Evolutionary conservation across 2,329 filamentous ascomycete species (phyloP).

Genomic region (Trichoderma sp.): DNA sequence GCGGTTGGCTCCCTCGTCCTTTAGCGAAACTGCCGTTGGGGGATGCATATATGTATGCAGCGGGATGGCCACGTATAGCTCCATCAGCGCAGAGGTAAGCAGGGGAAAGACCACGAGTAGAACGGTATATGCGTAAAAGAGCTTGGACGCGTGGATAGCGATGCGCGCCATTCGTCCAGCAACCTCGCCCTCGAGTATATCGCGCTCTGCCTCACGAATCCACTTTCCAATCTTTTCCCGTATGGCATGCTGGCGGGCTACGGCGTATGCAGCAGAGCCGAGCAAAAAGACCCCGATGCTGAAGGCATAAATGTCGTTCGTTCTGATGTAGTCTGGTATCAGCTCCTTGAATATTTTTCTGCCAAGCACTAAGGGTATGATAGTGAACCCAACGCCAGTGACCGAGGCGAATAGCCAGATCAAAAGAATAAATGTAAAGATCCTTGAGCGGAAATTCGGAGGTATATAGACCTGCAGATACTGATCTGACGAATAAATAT

Average conservation of each 20-base stretch:
- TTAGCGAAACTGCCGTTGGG: slow-evolving; percentile 34
- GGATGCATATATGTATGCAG: slow-evolving; percentile 74
- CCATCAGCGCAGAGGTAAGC: slow-evolving; percentile 75
- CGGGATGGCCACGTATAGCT: slow-evolving; percentile 86
- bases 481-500: slow-evolving; percentile 58
- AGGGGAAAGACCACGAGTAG: slow-evolving; percentile 80
- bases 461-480: slow-evolving; percentile 80
- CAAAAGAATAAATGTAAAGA: slow-evolving; percentile 81
- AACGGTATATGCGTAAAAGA: slow-evolving; percentile 74
- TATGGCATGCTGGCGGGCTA: slow-evolving; percentile 53
- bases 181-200: slow-evolving; percentile 30
- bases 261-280: slow-evolving; percentile 65
- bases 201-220: slow-evolving; percentile 30
- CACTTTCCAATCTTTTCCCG: slow-evolving; percentile 38
- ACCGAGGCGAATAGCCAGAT: slow-evolving; percentile 93
- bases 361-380: slow-evolving; percentile 83
- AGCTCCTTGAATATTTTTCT: slow-evolving; percentile 73
- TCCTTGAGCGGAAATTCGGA: slow-evolving; percentile 76
- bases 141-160: slow-evolving; percentile 41
- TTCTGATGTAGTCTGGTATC: slow-evolving; percentile 69
- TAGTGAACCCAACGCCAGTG: slow-evolving; percentile 81
- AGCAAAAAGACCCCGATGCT: slow-evolving; percentile 85
- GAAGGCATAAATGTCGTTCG: slow-evolving; percentile 97
- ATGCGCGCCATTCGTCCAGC: slow-evolving; percentile 34
- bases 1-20: slow-evolving; percentile 34